Conservation (phyloP, 495 filamentous ascomycete genomes). For the Trichocladium antarcticum region DNA sequence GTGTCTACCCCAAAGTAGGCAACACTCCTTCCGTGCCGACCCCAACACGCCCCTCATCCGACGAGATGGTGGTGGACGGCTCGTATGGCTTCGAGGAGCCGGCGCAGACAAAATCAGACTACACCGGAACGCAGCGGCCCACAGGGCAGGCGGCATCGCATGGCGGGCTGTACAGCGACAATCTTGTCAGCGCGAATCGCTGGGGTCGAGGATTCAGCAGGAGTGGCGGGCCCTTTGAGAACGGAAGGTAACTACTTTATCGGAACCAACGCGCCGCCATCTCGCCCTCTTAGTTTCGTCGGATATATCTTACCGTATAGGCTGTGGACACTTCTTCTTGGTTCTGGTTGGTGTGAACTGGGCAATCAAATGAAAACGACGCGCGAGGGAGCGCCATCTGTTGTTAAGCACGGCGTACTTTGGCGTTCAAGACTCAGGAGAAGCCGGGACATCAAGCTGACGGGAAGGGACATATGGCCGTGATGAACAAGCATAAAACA, state of each 20-base stretch:
- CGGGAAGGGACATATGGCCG: not conserved
- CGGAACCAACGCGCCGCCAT: not conserved
- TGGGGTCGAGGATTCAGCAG: constrained; percentile 10
- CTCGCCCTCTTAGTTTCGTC: not conserved
- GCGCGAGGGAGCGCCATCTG: not conserved
- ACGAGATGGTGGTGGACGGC: constrained; percentile 11
- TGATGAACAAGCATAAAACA: too few relatives aligned
- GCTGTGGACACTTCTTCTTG: not conserved
- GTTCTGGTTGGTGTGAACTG: not conserved
- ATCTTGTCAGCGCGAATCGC: constrained; percentile 9
- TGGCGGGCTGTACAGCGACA: constrained; percentile 11
- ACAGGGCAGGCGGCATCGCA: not conserved
- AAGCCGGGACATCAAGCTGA: not conserved
- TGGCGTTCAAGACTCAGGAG: not conserved
- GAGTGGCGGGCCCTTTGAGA: not conserved
- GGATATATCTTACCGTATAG: not conserved
- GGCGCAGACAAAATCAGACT: not conserved
- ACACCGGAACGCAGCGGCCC: not conserved
- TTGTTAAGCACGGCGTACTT: not conserved
- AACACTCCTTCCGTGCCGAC: constrained; percentile 3
- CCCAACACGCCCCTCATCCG: not conserved
- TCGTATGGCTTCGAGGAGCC: constrained; percentile 13
- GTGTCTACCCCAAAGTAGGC: constrained; percentile 57
- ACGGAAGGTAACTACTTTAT: not conserved
- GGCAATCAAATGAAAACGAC: not conserved